Evolutionary conservation across 176 grass and related monocot genomes (phyloP), one percentile per base, ranked within the genome.

Genomic region (Triticum turgidum): DNA sequence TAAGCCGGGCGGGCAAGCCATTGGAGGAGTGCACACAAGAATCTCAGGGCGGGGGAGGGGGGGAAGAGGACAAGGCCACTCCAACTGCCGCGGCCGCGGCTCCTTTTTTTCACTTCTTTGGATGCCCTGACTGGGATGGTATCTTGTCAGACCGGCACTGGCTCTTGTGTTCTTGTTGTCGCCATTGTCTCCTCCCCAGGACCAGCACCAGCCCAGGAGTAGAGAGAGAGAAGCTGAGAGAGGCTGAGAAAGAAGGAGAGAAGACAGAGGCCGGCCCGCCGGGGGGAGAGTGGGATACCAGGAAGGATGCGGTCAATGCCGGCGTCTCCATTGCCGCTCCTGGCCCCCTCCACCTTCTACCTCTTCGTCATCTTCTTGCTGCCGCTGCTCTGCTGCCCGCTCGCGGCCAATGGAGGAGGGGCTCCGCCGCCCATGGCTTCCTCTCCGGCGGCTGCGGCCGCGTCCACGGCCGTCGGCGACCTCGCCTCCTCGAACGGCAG

Each of bases 61-160:
- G 14, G 20, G 78, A 29, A 44, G 7, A 42, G n/a, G 41, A 66
- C 45, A 79, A 72, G 52, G 1, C 5, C 14, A 59, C 52, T 32
- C 54, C 61, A 64, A 61, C 56, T 38, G 49, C 34, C 61, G 27
- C 25, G 81, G 68, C n/a, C 5, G 47, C 47, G 13, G 47, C 47
- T 84, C 45, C 10, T 80, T 63, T 21, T 21, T 82, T 77, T 78
- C 77, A n/a, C 58, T 29, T 45, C 89, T 88, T 88, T 35, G 86
- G 82, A 91, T 91, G 80, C 89, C 85, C 85, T 84, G 79, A 68
- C 61, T 91, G 65, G 49, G 76, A 91, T 91, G 85, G 79, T 82
- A 87, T 84, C 76, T 63, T 80, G 85, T 88, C 82, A 88, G 89
- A 76, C 44, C 73, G 38, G 77, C 81, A 61, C 77, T 71, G 49